Percentiles rank a stretch among this genome's conserved stretches.
Evolutionary conservation across 495 filamentous ascomycete species (phyloP).

Genomic region (Choiromyces venosus): DNA sequence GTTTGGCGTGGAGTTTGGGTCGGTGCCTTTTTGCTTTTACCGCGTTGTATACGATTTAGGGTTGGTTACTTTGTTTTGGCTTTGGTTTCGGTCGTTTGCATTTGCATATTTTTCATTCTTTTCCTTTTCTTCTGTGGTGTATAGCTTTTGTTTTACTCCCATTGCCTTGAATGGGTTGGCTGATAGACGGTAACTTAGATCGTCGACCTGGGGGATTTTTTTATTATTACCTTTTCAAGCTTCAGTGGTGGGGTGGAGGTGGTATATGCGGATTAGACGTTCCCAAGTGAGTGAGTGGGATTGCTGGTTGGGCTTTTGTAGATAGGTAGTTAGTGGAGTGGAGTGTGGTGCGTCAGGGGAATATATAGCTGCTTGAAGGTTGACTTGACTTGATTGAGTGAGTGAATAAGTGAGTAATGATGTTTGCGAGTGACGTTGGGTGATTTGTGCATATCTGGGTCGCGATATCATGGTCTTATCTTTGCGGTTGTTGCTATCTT

Average conservation of each 20-base stretch:
- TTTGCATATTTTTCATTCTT: neutral
- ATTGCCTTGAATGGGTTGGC: neutral
- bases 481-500: too few relatives aligned
- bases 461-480: too few relatives aligned
- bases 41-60: neutral
- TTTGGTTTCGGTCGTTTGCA: neutral
- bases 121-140: neutral
- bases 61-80: neutral
- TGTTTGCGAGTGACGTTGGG: neutral
- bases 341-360: neutral
- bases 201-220: neutral
- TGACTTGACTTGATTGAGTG: neutral
- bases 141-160: neutral
- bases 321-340: neutral
- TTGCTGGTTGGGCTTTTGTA: neutral
- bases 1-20: neutral
- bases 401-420: too few relatives aligned
- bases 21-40: neutral
- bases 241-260: neutral
- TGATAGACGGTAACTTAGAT: neutral
- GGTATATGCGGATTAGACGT: too few relatives aligned
- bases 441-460: neutral
- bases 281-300: too few relatives aligned
- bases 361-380: neutral
- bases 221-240: neutral